A percentile compares a stretch with the other conserved stretches of the same genome.
phyloP scores from a whole-genome alignment of 805 yeast genomes.

The Wickerhamomyces subpelliculosus region DNA sequence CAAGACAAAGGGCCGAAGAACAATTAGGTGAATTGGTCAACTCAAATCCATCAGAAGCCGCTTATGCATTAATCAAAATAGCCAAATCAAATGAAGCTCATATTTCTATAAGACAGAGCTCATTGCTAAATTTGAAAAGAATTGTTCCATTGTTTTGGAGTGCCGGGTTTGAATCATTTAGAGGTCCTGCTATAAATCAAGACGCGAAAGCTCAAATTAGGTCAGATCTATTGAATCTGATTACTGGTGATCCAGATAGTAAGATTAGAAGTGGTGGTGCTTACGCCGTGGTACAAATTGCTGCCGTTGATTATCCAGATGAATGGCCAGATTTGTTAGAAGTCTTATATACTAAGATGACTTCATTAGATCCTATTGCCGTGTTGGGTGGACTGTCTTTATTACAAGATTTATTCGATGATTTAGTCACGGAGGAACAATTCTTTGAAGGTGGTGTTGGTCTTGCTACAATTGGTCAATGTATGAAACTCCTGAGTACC shows the following conservation, averaged over 20 bases:
- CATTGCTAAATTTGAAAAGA: slow-evolving; percentile 59
- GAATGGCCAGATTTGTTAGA: slow-evolving; percentile 79
- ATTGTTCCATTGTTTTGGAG: slow-evolving; percentile 76
- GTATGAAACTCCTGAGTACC: slow-evolving; percentile 34
- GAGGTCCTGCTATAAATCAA: slow-evolving; percentile 56
- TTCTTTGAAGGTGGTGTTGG: slow-evolving; percentile 77
- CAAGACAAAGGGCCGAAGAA: slow-evolving; percentile 25
- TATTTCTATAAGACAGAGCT: slow-evolving; percentile 47
- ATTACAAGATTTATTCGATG: slow-evolving; percentile 75
- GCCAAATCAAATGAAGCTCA: slow-evolving; percentile 27
- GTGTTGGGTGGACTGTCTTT: slow-evolving; percentile 52
- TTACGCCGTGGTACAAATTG: slow-evolving; percentile 74
- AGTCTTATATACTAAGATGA: slow-evolving; percentile 37
- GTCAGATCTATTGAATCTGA: slow-evolving; percentile 35
- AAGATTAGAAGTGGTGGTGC: slow-evolving; percentile 64
- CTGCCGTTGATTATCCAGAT: slow-evolving; percentile 89
- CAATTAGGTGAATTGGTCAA: slow-evolving; percentile 36
- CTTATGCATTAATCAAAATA: slow-evolving; percentile 35
- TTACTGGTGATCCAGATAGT: slow-evolving; percentile 38
- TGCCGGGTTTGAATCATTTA: slow-evolving; percentile 68
- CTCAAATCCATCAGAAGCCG: slow-evolving; percentile 42
- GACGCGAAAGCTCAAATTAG: slow-evolving; percentile 48
- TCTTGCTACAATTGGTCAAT: slow-evolving; percentile 40
- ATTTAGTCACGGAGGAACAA: slow-evolving; percentile 77
- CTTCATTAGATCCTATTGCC: slow-evolving; percentile 18